Conservation (phyloP, 208 protist species). For the Acanthamoeba lenticulata region DNA sequence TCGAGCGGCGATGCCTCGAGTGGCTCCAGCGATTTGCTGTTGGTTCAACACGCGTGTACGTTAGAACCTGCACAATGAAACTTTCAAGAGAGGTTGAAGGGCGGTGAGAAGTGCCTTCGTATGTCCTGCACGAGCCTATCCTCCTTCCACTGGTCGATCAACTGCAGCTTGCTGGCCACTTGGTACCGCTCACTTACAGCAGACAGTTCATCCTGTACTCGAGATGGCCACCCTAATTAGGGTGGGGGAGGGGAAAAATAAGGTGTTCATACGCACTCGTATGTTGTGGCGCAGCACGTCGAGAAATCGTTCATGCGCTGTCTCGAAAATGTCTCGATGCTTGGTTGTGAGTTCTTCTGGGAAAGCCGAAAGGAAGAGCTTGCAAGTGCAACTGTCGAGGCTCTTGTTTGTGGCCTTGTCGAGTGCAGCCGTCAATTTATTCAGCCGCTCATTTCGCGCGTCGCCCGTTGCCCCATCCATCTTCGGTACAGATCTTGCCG, state of each 20-base stretch:
- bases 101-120: background rate
- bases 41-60: background rate
- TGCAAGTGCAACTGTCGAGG: background rate
- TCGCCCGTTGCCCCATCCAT: background rate
- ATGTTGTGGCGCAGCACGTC: background rate
- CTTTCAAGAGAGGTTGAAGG: too few relatives aligned
- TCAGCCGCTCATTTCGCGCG: background rate
- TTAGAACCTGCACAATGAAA: background rate
- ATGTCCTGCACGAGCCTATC: background rate
- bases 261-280: background rate
- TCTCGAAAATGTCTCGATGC: background rate
- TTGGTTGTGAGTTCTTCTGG: background rate
- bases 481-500: too few relatives aligned
- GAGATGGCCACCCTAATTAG: background rate
- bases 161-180: background rate
- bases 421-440: background rate
- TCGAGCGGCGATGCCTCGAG: background rate
- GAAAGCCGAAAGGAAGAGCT: background rate
- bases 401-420: background rate
- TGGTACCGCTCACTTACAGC: background rate
- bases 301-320: constrained; percentile 3
- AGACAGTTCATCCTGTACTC: background rate
- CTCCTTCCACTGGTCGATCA: constrained; percentile 33
- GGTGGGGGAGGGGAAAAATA: background rate
- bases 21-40: background rate